Evolutionary conservation across 148 eudicot species (phyloP).

Genomic region (Persicaria maculosa): DNA sequence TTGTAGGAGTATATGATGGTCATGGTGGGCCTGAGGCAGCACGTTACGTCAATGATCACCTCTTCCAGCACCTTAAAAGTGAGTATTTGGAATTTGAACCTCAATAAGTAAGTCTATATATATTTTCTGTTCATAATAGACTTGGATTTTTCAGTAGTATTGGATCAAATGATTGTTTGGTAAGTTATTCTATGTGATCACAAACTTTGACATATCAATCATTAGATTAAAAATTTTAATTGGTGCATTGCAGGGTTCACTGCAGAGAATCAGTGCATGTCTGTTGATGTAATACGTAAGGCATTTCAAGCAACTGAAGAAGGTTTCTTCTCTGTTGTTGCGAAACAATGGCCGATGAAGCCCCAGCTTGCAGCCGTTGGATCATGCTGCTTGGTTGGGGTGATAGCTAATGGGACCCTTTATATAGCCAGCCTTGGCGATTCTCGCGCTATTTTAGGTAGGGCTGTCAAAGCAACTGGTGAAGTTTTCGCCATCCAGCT

Average conservation of each 20-base stretch:
- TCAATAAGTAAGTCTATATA: not conserved
- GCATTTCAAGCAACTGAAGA: constrained; percentile 42
- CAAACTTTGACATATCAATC: not conserved
- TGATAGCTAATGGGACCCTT: constrained; percentile 30
- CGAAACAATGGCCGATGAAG: constrained; percentile 30
- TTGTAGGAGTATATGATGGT: constrained; percentile 36
- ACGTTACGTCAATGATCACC: constrained; percentile 31
- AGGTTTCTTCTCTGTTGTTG: constrained; percentile 30
- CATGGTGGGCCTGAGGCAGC: constrained; percentile 38
- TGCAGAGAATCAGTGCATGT: constrained; percentile 30
- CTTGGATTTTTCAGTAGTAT: not conserved
- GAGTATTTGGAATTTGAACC: constrained; percentile 2
- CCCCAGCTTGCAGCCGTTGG: constrained; percentile 43
- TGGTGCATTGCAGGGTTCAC: constrained; percentile 22
- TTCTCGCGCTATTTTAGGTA: constrained; percentile 39
- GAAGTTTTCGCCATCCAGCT: constrained; percentile 34
- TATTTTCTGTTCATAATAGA: not conserved
- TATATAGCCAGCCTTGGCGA: constrained; percentile 37
- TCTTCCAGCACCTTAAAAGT: constrained; percentile 39
- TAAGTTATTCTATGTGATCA: not conserved
- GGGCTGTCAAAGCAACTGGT: constrained; percentile 29
- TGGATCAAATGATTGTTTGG: not conserved
- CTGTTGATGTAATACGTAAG: constrained; percentile 33
- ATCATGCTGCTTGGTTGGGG: constrained; percentile 34
- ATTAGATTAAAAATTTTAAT: not conserved